phyloP scores from a whole-genome alignment of 2,329 filamentous ascomycete genomes.

The Colletotrichum lini region DNA sequence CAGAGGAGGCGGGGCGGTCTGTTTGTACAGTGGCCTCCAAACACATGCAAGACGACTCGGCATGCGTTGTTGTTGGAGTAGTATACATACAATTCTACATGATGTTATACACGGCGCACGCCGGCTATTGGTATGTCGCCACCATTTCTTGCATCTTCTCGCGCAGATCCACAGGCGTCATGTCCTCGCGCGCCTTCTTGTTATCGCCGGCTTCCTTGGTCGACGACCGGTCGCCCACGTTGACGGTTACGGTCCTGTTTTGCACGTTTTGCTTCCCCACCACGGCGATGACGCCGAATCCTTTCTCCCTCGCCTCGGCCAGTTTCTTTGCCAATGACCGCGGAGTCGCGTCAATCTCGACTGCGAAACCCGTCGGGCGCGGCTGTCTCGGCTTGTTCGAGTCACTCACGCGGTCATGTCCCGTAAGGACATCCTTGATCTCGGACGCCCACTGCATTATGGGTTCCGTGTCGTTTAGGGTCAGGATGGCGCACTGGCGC shows the following conservation, averaged over 20 bases:
- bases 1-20: constrained; percentile 13
- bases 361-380: constrained; percentile 72
- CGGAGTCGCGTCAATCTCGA: constrained; percentile 78
- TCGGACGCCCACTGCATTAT: constrained; percentile 66
- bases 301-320: constrained; percentile 77
- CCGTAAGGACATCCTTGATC: constrained; percentile 65
- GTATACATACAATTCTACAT: constrained; percentile 33
- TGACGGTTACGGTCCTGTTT: constrained; percentile 68
- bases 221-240: constrained; percentile 44
- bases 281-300: constrained; percentile 81
- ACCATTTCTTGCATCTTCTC: constrained; percentile 61
- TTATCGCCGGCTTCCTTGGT: constrained; percentile 49
- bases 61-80: constrained; percentile 13
- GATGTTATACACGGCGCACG: constrained; percentile 20
- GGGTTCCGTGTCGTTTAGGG: constrained; percentile 74
- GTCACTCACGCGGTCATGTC: constrained; percentile 56
- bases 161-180: constrained; percentile 62
- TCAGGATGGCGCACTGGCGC: constrained; percentile 81
- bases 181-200: constrained; percentile 50
- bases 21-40: constrained; percentile 9
- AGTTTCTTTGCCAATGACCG: constrained; percentile 78
- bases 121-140: constrained; percentile 62
- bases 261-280: constrained; percentile 77
- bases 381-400: constrained; percentile 47
- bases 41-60: neutral